These are phyloP conservation scores for Neurospora africana DNA, from an alignment of 495 filamentous ascomycete species.

Conservation along the genomic window DNA sequence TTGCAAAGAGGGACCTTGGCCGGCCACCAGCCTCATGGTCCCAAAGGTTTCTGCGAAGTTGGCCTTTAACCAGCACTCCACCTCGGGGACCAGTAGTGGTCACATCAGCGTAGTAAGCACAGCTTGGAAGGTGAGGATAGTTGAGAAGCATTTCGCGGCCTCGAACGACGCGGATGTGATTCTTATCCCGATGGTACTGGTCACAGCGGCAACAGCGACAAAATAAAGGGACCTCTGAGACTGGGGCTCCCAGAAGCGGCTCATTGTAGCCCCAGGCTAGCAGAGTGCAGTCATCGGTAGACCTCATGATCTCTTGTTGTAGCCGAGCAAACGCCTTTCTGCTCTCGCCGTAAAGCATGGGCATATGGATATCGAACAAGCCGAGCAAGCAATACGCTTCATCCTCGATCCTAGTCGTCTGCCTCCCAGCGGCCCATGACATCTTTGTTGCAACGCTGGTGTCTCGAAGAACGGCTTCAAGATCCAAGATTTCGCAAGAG, in stretches of 20 bases:
- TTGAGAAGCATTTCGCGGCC: no score
- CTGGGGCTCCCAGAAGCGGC: neutral
- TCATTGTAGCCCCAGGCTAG: neutral
- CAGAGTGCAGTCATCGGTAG: slow-evolving; percentile 17
- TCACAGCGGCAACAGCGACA: neutral
- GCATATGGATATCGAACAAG: slow-evolving; percentile 29
- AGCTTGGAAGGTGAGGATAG: neutral
- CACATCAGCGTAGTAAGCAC: neutral
- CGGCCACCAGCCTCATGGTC: neutral
- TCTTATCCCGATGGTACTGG: neutral
- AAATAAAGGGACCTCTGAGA: neutral
- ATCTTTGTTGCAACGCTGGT: slow-evolving; percentile 22
- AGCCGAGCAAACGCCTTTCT: slow-evolving; percentile 19
- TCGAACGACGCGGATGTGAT: no score
- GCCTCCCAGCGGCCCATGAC: slow-evolving; percentile 26
- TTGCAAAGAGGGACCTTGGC: neutral
- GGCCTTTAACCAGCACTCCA: neutral
- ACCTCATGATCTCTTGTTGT: slow-evolving; percentile 23
- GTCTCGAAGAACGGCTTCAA: neutral
- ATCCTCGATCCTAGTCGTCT: slow-evolving; percentile 22
- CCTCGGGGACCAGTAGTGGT: neutral
- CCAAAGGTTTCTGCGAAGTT: neutral
- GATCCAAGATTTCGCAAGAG: slow-evolving; percentile 2
- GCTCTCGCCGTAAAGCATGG: slow-evolving; percentile 30
- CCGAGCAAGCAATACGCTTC: slow-evolving; percentile 29